Base-by-base conservation (phyloP, 306 rosid genomes). In the Alnus glutinosa region DNA sequence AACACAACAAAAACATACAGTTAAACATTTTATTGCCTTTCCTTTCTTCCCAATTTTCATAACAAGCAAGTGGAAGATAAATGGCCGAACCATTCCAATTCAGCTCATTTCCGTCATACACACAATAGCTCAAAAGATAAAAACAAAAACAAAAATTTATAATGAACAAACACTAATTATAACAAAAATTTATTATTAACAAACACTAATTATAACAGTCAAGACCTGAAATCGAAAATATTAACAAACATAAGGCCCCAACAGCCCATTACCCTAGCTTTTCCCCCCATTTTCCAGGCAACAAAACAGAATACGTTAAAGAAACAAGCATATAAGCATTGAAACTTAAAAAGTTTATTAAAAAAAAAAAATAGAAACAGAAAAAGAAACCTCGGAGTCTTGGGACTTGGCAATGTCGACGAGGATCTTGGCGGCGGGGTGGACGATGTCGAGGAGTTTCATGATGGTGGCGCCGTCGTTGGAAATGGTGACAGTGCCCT, bases 381-480 rank as follows among this genome's bases (percentile, higher is more conserved):
- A 10, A 37, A 9, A 28, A 19, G 50, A 12, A 63, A 96, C 99
- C 98, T 96, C 99, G 4, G 99, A 91, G 75, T 95, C 98, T 85
- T 95, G 98, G 30, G 98, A 95, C 86, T 90, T 90, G 34, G 98
- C 98, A 77, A 95, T 95, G 50, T 95, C 98, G 7, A 92, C 98
- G 3, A 95, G 96, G 84, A 95, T 95, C 84, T 95, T 95, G 12
- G 98, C 91, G n/a, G 96, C 98, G 7, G 98, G 98, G 55, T 95
- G 98, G 46, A 95, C 94, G 9, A 95, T 90, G 54, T 95, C 98
- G 1, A 95, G 93, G 15, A 95, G 92, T 85, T 95, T 95, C 98
- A 95, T 95, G 82, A 95, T 95, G 63, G 98, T 95, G 61, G 98
- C 98, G 55, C 98, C 98, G 48, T 95, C 98, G 61, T 95, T 95